Evolutionary conservation across 108 stramenopile genomes (phyloP).

Genomic region (Nitzschia sp.): DNA sequence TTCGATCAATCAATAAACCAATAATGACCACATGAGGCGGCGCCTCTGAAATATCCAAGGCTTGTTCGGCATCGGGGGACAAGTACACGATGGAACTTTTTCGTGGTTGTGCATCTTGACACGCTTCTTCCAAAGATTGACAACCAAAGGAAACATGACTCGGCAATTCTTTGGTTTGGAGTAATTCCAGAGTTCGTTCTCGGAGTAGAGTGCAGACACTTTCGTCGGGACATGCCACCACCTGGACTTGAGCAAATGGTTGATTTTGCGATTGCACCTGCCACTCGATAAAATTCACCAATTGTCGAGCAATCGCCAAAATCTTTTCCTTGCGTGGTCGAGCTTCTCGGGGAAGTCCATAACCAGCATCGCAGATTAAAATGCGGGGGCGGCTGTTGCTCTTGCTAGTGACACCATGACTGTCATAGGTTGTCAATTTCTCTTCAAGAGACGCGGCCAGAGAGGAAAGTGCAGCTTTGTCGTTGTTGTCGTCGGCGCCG

Average conservation of each 20-base stretch:
- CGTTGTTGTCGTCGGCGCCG: too few species aligned
- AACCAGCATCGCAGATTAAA: slow-evolving; percentile 77
- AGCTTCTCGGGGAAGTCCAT: slow-evolving; percentile 77
- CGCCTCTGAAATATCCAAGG: slow-evolving; percentile 30
- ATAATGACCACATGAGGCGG: slow-evolving; percentile 67
- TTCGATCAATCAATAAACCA: slow-evolving; percentile 81
- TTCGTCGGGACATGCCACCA: slow-evolving; percentile 41
- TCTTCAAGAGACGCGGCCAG: too few species aligned
- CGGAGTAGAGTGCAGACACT: slow-evolving; percentile 38
- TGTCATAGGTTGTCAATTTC: too few species aligned
- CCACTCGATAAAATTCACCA: slow-evolving; percentile 78
- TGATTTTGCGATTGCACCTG: slow-evolving; percentile 32
- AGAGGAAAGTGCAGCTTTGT: too few species aligned
- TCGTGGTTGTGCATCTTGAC: slow-evolving; percentile 1
- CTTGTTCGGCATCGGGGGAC: slow-evolving; percentile 74
- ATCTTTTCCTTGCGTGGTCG: slow-evolving; percentile 73
- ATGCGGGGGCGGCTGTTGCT: not conserved
- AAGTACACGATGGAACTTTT: slow-evolving; percentile 50
- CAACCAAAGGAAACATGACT: slow-evolving; percentile 32
- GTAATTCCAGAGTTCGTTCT: slow-evolving; percentile 28
- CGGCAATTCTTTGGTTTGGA: slow-evolving; percentile 18
- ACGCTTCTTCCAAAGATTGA: slow-evolving; percentile 37
- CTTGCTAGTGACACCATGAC: too few species aligned
- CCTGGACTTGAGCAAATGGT: slow-evolving; percentile 7
- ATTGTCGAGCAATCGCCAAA: slow-evolving; percentile 65